Base-by-base conservation (phyloP, 257 asterid genomes). In the Solanum pennellii region DNA sequence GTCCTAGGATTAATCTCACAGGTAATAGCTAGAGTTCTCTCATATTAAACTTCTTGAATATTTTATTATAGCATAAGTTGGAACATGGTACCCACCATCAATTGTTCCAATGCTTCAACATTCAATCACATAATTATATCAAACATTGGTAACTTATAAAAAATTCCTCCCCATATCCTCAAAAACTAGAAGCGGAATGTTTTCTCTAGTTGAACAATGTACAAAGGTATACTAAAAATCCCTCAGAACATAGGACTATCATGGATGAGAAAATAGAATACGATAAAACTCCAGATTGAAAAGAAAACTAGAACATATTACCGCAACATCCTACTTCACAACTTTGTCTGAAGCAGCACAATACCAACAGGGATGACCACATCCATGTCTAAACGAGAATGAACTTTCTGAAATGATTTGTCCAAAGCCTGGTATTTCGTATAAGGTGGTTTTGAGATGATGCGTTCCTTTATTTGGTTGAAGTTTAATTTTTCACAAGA, bases 201-300 rank as follows among this genome's bases (percentile, higher is more conserved):
- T 80, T 49, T 82, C 69, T 82, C 45, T 82, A 49, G 69, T 82
- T 82, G 69, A 82, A 82, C 65, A 82, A 69, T 82, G 20, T 49
- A 82, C 69, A 82, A 18, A 18, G 21, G 49, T 82, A 49, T 18
- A 49, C 45, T 82, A 49, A 82, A 82, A 79, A 79, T 16, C 25
- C 65, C 85, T 31, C 68, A 47, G 44, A 31, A 80, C 20, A 29
- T 15, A 10, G 45, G 62, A 82, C 31, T 49, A 82, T 82, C 42
- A 82, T n/a, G 42, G 45, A 49, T 49, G 85, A 49, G 13, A 49
- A 86, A 73, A 87, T 80, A 90, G 86, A 84, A 87, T 86, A 80
- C 90, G 88, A 91, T 86, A 91, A 56, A 86, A 93, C 93, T 89
- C 91, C 87, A 41, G 89, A 76, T 44, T 44, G 44, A 59, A 88